These are phyloP conservation scores for Hansfordia pulvinata DNA, from an alignment of 2,329 filamentous ascomycete species.

Conservation along the genomic window DNA sequence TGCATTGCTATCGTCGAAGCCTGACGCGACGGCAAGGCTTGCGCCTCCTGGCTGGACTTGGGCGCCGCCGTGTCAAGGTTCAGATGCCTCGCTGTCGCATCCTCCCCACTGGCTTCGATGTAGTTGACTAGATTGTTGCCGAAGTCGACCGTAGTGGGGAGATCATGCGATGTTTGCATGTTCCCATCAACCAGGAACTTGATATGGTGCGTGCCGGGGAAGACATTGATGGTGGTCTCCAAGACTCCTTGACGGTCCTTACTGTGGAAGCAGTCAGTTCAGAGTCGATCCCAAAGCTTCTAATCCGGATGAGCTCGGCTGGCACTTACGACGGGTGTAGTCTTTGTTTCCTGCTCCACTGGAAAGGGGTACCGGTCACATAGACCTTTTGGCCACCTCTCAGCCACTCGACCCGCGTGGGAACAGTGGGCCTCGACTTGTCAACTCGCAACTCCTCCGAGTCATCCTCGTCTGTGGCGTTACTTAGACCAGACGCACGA, in stretches of 20 bases:
- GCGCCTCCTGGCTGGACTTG: slow-evolving; percentile 14
- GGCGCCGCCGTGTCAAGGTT: slow-evolving; percentile 15
- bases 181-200: slow-evolving; percentile 92
- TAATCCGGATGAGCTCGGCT: slow-evolving; percentile 3
- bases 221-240: slow-evolving; percentile 66
- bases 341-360: slow-evolving; percentile 91
- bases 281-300: slow-evolving; percentile 6
- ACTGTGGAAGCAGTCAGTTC: slow-evolving; percentile 16
- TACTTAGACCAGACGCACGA: slow-evolving; percentile 44
- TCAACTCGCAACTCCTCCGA: slow-evolving; percentile 65
- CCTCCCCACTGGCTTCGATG: slow-evolving; percentile 68
- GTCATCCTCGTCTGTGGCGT: slow-evolving; percentile 63
- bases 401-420: slow-evolving; percentile 76
- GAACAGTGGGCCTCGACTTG: slow-evolving; percentile 65
- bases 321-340: slow-evolving; percentile 68
- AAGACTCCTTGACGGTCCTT: slow-evolving; percentile 49
- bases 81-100: slow-evolving; percentile 12
- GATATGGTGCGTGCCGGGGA: slow-evolving; percentile 89
- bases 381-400: slow-evolving; percentile 79
- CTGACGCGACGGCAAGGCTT: slow-evolving; percentile 17
- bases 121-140: slow-evolving; percentile 98
- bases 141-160: slow-evolving; percentile 93
- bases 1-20: slow-evolving; percentile 17
- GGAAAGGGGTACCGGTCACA: slow-evolving; percentile 92
- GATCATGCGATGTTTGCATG: slow-evolving; percentile 75